Conservation (phyloP, 192 early-diverging fungal genomes). For the Podila clonocystis region DNA sequence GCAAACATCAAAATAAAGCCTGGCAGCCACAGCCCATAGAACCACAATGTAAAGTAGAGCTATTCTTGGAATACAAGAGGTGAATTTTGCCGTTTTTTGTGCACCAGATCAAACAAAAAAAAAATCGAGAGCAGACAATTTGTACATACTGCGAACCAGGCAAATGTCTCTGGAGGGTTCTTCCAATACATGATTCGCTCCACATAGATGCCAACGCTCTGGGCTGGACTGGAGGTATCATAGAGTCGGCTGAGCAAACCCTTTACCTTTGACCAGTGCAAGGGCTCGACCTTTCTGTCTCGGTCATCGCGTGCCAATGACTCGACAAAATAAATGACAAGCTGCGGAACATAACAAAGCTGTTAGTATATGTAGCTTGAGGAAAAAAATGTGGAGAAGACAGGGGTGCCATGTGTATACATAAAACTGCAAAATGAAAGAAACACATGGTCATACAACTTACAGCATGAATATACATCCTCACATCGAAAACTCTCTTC, state of each 20-base stretch:
- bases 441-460: slow-evolving; percentile 17
- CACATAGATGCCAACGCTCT: slow-evolving; percentile 34
- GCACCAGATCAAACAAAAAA: not conserved
- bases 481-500: slow-evolving; percentile 29
- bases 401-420: not conserved
- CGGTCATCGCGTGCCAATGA: slow-evolving; percentile 41
- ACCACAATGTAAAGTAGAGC: slow-evolving; percentile 39
- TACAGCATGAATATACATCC: slow-evolving; percentile 32
- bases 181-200: slow-evolving; percentile 40
- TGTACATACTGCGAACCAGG: slow-evolving; percentile 37
- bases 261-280: slow-evolving; percentile 33
- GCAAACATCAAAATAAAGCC: slow-evolving; percentile 26
- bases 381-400: slow-evolving; percentile 7
- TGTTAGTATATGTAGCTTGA: not conserved
- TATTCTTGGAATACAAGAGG: not conserved
- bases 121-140: not conserved
- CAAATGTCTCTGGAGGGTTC: slow-evolving; percentile 34
- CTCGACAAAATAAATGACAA: slow-evolving; percentile 35
- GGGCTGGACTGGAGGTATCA: slow-evolving; percentile 31
- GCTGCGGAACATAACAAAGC: slow-evolving; percentile 3
- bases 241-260: slow-evolving; percentile 37
- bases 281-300: slow-evolving; percentile 18
- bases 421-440: not conserved
- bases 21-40: slow-evolving; percentile 36
- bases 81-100: too few relatives aligned